Evolutionary conservation across 768 basidiomycete species (phyloP).

Genomic region (Termitomyces sp.): DNA sequence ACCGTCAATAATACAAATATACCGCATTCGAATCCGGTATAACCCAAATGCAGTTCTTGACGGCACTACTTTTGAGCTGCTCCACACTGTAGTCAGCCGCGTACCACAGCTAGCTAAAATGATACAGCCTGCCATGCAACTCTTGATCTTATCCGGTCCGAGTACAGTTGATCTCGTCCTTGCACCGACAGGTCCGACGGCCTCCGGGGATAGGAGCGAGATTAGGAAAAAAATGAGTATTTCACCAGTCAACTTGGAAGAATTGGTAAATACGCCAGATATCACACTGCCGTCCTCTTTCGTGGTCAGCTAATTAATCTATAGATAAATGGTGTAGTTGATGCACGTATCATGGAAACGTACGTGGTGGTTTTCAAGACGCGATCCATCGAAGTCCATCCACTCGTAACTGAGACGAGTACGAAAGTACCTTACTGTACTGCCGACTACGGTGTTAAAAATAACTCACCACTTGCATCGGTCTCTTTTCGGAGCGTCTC

Average conservation of each 20-base stretch:
- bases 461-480: slow-evolving; percentile 12
- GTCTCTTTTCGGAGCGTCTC: slow-evolving; percentile 40
- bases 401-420: slow-evolving; percentile 11
- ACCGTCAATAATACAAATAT: slow-evolving; percentile 8
- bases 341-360: slow-evolving; percentile 38
- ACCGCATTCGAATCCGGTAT: slow-evolving; percentile 2
- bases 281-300: background rate
- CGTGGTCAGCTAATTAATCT: background rate
- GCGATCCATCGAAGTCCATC: slow-evolving; percentile 44
- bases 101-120: slow-evolving; percentile 24
- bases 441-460: background rate
- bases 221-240: slow-evolving; percentile 2
- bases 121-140: slow-evolving; percentile 26
- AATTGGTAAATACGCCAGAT: slow-evolving; percentile 22
- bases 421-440: slow-evolving; percentile 1
- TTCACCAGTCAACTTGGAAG: slow-evolving; percentile 23
- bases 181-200: slow-evolving; percentile 1
- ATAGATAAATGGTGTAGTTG: slow-evolving; percentile 38
- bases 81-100: slow-evolving; percentile 16
- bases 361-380: slow-evolving; percentile 49
- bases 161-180: slow-evolving; percentile 28
- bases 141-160: slow-evolving; percentile 25
- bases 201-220: slow-evolving; percentile 5
- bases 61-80: slow-evolving; percentile 9
- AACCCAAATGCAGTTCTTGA: background rate